Percentiles rank a stretch among this genome's conserved stretches.
Evolutionary conservation across 768 basidiomycete species (phyloP).

Genomic region (Suillus discolor): DNA sequence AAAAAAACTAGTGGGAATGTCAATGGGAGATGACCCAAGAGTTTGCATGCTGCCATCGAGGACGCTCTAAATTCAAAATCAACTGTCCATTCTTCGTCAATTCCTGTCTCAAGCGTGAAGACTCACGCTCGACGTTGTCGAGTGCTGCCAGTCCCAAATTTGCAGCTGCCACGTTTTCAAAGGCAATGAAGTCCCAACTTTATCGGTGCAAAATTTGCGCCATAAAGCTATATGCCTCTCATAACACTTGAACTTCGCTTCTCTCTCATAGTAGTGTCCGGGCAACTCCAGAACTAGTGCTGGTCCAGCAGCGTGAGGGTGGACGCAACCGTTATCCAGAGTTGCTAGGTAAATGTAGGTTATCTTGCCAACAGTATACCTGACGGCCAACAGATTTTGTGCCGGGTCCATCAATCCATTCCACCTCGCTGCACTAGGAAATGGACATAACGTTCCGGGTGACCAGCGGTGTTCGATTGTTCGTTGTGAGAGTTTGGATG

Average conservation of each 20-base stretch:
- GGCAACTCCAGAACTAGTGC: neutral
- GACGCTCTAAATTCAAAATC: neutral
- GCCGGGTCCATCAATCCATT: neutral
- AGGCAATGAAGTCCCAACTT: neutral
- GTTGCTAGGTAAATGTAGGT: neutral
- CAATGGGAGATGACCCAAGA: neutral
- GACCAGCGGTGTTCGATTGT: neutral
- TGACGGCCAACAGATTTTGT: neutral
- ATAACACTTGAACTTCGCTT: neutral
- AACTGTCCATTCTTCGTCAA: neutral
- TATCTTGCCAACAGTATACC: neutral
- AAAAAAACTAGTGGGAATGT: neutral
- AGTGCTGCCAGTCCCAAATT: neutral
- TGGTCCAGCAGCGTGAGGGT: neutral
- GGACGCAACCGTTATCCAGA: neutral
- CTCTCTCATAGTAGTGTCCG: neutral
- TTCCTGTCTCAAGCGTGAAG: neutral
- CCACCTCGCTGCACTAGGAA: fast-evolving
- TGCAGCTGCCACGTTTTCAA: neutral
- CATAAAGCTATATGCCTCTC: neutral
- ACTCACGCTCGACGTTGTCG: neutral
- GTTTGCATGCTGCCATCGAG: neutral
- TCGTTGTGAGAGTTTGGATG: neutral
- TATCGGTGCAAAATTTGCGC: no score
- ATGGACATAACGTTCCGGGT: neutral